Evolutionary conservation across 371 early-diverging fungal species (phyloP), one percentile per base, ranked within the genome.

Genomic region (Aphelidium insulamus): DNA sequence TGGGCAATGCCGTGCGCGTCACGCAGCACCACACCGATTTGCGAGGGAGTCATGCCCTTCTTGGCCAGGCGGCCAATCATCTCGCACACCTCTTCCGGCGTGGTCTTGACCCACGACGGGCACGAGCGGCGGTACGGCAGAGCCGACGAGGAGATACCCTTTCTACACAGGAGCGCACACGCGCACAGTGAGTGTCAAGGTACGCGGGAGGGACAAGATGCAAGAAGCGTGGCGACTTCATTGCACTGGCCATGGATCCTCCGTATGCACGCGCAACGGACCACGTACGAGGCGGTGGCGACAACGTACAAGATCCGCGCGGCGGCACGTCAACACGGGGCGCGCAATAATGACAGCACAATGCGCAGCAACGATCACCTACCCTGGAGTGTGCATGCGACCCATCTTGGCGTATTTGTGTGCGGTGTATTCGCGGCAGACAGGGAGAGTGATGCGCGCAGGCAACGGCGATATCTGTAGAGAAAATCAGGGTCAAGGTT

Each of bases 1-100:
- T 92, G 86, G 47, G 98, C 85, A 46, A 99, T 72, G 49, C 95
- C 97, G 62, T 97, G 85, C 40, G 77, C 71, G 62, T 98, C 98
- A 67, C 99, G 77, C 49, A 99, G 84, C 39, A 78, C 54, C 35
- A 85, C 88, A 78, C 99, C 99, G 62, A 99, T 99, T 66, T 90
- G 88, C 45, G 97, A 91, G 38, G 99, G 90, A 44, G 85, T 73
- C 45, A 86, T 57, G 66, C 98, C 99, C 85, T 97, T 98, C 77
- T 90, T 97, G 59, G 98, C 97, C 48, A 86, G 72, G 69, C 90
- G 91, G 72, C 84, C 77, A 64, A 99, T 97, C 57, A 79, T 77
- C 44, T 91, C 86, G 62, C 83, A 73, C 49, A 98, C 92, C 54
- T 98, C 97, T 43, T 84, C 84, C 38, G 85, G 61, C 39, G 85